Base-by-base conservation (phyloP, 2,329 filamentous ascomycete genomes). In the Thielaviopsis musarum region DNA sequence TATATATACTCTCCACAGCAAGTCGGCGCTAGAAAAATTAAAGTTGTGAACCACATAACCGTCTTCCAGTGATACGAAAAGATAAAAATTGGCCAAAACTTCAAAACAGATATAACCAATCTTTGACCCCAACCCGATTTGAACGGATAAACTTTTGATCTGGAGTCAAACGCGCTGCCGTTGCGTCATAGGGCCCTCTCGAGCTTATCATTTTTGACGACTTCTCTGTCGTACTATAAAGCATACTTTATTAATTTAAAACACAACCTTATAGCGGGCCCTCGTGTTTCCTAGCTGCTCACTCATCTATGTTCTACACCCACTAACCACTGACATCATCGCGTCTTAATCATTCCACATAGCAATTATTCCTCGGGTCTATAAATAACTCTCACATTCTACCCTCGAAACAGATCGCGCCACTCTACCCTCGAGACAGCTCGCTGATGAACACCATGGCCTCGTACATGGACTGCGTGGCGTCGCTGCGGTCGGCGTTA, bases 401-500 rank as follows among this genome's bases (percentile, higher is more conserved):
- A 45, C 15, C 1, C n/a, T n/a, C n/a, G n/a, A n/a, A n/a, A n/a
- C 6, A 7, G 13, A 30, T 22, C 15, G 53, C 17, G 17, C 41
- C 5, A 52, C 28, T 17, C 21, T 26, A n/a, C n/a, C n/a, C n/a
- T n/a, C n/a, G n/a, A n/a, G n/a, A n/a, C n/a, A n/a, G n/a, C n/a
- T n/a, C n/a, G n/a, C n/a, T n/a, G n/a, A n/a, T n/a, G n/a, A n/a
- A 12, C 22, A 49, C 34, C 55, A 59, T 59, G 58, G 59, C 54
- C 52, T 62, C 55, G 64, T 82, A 82, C 70, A 70, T 70, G 63
- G 78, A 80, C 70, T 83, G 80, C 71, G 80, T 84, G 62, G 69
- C 77, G 58, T 80, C 80, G 21, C 74, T 84, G 22, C 78, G 79
- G 66, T 73, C 73, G 54, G 82, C 80, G n/a, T 77, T 83, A 63